These are phyloP conservation scores for Candida parachauliodes DNA, from an alignment of 805 yeast species.

Conservation along the genomic window DNA sequence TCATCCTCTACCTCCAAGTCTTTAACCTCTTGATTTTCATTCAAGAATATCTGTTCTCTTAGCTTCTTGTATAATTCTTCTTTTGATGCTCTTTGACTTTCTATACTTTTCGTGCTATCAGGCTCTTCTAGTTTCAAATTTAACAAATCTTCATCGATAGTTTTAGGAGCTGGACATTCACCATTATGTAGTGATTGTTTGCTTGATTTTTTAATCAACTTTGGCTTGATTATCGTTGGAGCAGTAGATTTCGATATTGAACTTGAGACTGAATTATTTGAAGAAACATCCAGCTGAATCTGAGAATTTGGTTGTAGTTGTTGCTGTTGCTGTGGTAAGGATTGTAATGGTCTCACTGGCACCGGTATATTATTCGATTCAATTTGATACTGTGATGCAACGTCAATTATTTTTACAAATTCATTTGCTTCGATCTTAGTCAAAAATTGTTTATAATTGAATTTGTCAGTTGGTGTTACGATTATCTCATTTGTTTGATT, in stretches of 20 bases:
- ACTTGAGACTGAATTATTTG: slow-evolving; percentile 1
- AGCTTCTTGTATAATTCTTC: slow-evolving; percentile 38
- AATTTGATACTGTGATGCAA: slow-evolving; percentile 8
- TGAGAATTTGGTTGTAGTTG: neutral
- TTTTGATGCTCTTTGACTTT: slow-evolving; percentile 26
- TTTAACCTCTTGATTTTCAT: slow-evolving; percentile 12
- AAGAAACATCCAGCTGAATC: neutral
- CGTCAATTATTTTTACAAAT: slow-evolving; percentile 10
- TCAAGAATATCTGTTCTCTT: slow-evolving; percentile 34
- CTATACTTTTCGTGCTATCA: slow-evolving; percentile 17
- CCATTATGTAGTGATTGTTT: slow-evolving; percentile 3
- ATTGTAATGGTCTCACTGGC: neutral
- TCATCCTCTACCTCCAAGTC: slow-evolving; percentile 16
- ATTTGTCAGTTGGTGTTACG: slow-evolving; percentile 15
- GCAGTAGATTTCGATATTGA: neutral
- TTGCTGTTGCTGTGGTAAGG: neutral
- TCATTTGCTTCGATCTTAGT: slow-evolving; percentile 3
- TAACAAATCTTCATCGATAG: neutral
- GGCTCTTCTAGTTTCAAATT: slow-evolving; percentile 6
- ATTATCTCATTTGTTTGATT: slow-evolving; percentile 19
- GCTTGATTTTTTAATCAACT: slow-evolving; percentile 12
- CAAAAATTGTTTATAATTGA: slow-evolving; percentile 14
- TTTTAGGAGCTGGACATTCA: neutral
- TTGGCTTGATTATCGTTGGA: slow-evolving; percentile 12
- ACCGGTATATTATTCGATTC: neutral